Evolutionary conservation across 352 stramenopile genomes (phyloP).

Genomic region (Aphanomyces cochlioides): DNA sequence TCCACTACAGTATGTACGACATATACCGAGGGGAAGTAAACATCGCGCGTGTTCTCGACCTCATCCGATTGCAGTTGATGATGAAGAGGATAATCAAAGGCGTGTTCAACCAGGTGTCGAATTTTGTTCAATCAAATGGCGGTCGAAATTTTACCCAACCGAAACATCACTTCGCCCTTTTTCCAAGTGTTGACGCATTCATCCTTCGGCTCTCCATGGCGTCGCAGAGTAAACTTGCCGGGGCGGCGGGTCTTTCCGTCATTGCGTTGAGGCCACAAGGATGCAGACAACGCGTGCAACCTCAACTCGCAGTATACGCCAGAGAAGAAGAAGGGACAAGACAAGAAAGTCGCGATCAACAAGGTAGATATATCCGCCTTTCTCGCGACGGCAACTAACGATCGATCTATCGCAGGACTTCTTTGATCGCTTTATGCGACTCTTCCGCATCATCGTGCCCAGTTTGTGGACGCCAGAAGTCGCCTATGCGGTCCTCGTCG

Average conservation of each 20-base stretch:
- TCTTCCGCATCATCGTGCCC: constrained; percentile 73
- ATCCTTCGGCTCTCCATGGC: constrained; percentile 14
- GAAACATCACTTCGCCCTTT: not conserved
- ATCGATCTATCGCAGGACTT: constrained; percentile 41
- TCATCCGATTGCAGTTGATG: too few relatives aligned
- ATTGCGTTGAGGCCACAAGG: constrained; percentile 53
- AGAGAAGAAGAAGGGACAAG: constrained; percentile 57
- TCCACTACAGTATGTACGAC: too few relatives aligned
- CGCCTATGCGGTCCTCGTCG: constrained; percentile 60
- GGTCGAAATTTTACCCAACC: not conserved
- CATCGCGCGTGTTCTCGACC: too few relatives aligned
- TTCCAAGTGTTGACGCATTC: not conserved
- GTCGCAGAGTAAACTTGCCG: constrained; percentile 25
- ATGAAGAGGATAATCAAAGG: too few relatives aligned
- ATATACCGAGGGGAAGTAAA: too few relatives aligned
- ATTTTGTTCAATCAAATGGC: not conserved
- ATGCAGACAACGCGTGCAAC: constrained; percentile 43
- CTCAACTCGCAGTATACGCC: constrained; percentile 71
- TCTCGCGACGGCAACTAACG: not conserved
- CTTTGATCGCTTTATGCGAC: constrained; percentile 50
- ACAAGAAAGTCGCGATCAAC: constrained; percentile 68
- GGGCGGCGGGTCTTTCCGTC: constrained; percentile 14
- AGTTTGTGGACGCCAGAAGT: constrained; percentile 64
- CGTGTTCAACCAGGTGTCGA: too few relatives aligned
- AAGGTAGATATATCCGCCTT: constrained; percentile 33